Conservation (phyloP, 2,329 filamentous ascomycete species). For the Phoma sp. region DNA sequence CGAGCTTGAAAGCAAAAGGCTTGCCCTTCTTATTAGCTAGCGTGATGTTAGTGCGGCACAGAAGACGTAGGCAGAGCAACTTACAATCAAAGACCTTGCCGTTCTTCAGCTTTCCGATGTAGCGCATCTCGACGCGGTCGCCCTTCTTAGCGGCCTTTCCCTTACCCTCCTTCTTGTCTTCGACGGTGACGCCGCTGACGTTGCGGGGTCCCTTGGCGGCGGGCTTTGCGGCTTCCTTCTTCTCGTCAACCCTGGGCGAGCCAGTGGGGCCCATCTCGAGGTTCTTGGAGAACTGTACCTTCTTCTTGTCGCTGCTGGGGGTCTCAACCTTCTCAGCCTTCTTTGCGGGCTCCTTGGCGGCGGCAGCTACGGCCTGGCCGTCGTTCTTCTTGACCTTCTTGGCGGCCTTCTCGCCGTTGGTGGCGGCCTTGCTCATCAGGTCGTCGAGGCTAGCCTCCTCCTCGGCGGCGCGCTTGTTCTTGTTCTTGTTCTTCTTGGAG, state of each 20-base stretch:
- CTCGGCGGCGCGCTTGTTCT: conserved; percentile 87
- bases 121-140: conserved; percentile 90
- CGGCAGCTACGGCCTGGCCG: conserved; percentile 72
- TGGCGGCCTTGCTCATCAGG: conserved; percentile 77
- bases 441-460: conserved; percentile 73
- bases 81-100: conserved; percentile 94
- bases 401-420: conserved; percentile 81
- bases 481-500: conserved; percentile 63
- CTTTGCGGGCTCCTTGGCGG: conserved; percentile 59
- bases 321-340: conserved; percentile 58
- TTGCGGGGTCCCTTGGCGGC: conserved; percentile 69
- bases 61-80: conserved; percentile 45
- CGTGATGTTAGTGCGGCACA: conserved; percentile 26
- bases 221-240: conserved; percentile 55
- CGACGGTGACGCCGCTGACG: conserved; percentile 87
- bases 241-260: conserved; percentile 55
- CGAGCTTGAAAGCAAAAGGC: conserved; percentile 95
- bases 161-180: conserved; percentile 91
- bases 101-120: conserved; percentile 93
- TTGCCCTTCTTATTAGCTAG: conserved; percentile 98
- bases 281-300: conserved; percentile 98
- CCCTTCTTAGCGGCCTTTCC: conserved; percentile 89
- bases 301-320: conserved; percentile 71
- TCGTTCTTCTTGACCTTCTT: conserved; percentile 99
- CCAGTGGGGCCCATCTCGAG: conserved; percentile 91